A percentile compares a stretch with the other conserved stretches of the same genome.
These are phyloP conservation scores for Pseudogymnoascus sp. DNA, from an alignment of 2,329 filamentous ascomycete genomes.

Conservation along the genomic window DNA sequence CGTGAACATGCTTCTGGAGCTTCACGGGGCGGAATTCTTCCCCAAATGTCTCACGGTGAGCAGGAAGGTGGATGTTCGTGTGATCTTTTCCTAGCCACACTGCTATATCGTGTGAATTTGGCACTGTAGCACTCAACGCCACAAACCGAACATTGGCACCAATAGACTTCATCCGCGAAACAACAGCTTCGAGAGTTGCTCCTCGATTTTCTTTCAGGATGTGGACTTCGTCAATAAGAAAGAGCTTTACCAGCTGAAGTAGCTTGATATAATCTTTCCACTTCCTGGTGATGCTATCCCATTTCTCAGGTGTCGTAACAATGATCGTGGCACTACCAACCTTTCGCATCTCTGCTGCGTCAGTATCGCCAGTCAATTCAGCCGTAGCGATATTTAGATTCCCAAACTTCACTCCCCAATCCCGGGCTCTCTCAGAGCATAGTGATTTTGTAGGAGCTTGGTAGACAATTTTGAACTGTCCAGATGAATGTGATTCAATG, in stretches of 20 bases:
- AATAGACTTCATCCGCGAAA: constrained; percentile 81
- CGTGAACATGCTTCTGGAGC: constrained; percentile 69
- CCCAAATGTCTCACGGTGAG: constrained; percentile 63
- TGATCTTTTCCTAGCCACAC: constrained; percentile 68
- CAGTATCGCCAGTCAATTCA: constrained; percentile 78
- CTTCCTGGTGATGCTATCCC: constrained; percentile 82
- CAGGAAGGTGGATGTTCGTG: constrained; percentile 54
- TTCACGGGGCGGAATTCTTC: constrained; percentile 76
- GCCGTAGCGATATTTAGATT: constrained; percentile 62
- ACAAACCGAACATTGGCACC: constrained; percentile 71
- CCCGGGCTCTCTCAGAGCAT: constrained; percentile 67
- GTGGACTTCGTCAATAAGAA: constrained; percentile 83
- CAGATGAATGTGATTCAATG: constrained; percentile 48
- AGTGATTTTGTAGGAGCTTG: constrained; percentile 80
- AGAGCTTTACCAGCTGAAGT: constrained; percentile 68
- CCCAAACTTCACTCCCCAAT: constrained; percentile 72
- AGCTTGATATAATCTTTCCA: constrained; percentile 76
- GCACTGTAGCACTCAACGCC: constrained; percentile 76
- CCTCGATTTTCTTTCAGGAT: constrained; percentile 75
- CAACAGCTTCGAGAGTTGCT: constrained; percentile 74
- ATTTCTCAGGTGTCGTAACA: constrained; percentile 83
- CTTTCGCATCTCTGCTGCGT: constrained; percentile 56
- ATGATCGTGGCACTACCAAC: constrained; percentile 75
- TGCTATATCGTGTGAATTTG: constrained; percentile 75
- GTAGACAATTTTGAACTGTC: constrained; percentile 74